Evolutionary conservation across 177 flowering plant genomes (phyloP).

Genomic region (Vitis hybrid): DNA sequence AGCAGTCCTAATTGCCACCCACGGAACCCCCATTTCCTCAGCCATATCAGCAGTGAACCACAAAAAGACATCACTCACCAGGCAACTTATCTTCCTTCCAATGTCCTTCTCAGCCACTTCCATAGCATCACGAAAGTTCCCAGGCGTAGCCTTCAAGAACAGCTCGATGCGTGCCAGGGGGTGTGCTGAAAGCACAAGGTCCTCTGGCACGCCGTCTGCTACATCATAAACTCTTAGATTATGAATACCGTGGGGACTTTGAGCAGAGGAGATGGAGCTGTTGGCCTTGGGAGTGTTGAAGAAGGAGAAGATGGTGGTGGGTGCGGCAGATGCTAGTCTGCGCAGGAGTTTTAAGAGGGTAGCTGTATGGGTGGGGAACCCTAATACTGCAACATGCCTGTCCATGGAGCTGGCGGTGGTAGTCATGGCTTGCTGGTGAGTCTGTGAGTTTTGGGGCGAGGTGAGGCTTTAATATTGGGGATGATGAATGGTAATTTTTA

Average conservation of each 20-base stretch:
- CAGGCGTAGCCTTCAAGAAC: slow-evolving; percentile 1
- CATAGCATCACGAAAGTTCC: neutral
- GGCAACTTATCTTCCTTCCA: slow-evolving; percentile 3
- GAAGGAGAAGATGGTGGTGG: slow-evolving; percentile 12
- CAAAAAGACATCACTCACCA: slow-evolving; percentile 16
- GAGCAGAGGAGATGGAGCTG: neutral
- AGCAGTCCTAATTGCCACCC: slow-evolving; percentile 10
- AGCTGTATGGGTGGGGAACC: slow-evolving; percentile 15
- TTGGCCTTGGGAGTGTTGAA: slow-evolving; percentile 10
- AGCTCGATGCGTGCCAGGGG: slow-evolving; percentile 8
- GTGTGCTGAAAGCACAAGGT: neutral
- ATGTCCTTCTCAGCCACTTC: slow-evolving; percentile 7
- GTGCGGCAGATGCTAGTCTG: slow-evolving; percentile 6
- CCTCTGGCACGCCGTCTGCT: slow-evolving; percentile 6
- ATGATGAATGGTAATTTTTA: no score
- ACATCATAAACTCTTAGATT: slow-evolving; percentile 15
- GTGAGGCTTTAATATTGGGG: no score
- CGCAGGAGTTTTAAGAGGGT: slow-evolving; percentile 2
- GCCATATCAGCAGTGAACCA: slow-evolving; percentile 7
- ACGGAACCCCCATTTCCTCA: slow-evolving; percentile 4
- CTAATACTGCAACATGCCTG: slow-evolving; percentile 16
- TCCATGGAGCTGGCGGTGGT: neutral
- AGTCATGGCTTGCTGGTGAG: no score
- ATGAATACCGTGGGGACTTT: no score
- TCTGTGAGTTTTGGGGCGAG: no score